Evolutionary conservation across 352 stramenopile genomes (phyloP).

Genomic region (Phytophthora pinifolia): DNA sequence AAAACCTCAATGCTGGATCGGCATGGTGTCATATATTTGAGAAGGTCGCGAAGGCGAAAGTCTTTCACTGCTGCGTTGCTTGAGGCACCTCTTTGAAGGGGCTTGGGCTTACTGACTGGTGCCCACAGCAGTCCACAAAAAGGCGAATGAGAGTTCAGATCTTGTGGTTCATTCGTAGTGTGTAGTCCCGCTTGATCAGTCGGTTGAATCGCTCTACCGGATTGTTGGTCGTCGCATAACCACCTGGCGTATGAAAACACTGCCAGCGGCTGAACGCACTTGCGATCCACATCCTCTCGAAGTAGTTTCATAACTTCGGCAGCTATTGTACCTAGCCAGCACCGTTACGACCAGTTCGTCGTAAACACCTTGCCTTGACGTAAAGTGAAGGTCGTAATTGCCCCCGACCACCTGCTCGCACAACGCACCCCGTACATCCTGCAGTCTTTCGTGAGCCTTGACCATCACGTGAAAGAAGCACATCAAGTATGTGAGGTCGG

Average conservation of each 20-base stretch:
- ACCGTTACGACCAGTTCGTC: background rate
- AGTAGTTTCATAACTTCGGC: background rate
- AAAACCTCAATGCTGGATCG: conserved; percentile 2
- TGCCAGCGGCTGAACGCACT: conserved; percentile 16
- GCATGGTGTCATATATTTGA: background rate
- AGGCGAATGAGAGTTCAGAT: background rate
- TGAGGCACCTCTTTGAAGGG: background rate
- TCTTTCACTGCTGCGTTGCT: conserved; percentile 4
- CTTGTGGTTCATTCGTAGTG: conserved; percentile 9
- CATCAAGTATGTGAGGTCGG: conserved; percentile 13
- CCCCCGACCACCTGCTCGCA: conserved; percentile 8
- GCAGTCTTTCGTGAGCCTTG: conserved; percentile 14
- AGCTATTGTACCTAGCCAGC: background rate
- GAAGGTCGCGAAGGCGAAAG: background rate
- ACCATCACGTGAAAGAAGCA: conserved; percentile 31
- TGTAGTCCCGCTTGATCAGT: too few relatives aligned
- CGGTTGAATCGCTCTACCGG: background rate
- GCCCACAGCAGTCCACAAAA: background rate
- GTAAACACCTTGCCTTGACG: background rate
- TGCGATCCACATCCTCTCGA: background rate
- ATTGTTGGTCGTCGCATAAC: conserved; percentile 7
- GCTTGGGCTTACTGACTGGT: background rate
- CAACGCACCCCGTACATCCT: background rate
- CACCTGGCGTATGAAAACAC: conserved; percentile 14
- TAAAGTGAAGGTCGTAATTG: conserved; percentile 24